Evolutionary conservation across 106 monocot species (phyloP), one percentile per base, ranked within the genome.

Genomic region (Apostasia shenzhenica): DNA sequence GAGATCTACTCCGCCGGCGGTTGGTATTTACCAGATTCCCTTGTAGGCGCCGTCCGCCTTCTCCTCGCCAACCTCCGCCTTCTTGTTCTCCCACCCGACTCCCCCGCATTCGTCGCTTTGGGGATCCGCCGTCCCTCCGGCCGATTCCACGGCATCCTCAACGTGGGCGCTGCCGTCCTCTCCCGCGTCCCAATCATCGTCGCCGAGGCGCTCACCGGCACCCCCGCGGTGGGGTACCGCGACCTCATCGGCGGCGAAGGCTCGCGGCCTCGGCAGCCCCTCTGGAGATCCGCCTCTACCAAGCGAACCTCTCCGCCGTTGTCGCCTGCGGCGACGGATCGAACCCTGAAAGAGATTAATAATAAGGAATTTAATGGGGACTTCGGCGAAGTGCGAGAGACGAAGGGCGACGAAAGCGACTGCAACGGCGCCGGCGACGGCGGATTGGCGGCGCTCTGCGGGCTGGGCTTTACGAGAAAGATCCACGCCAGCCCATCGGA

Each of bases 71-170:
- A 84, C 73, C 72, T 73, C 62, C 63, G 61, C 57, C 80, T 87
- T 56, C 76, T 76, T 48, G 10, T 46, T 4, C 68, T 59, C 58
- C 48, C 53, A 49, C 14, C 10, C 8, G 82, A 80, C 48, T 46
- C 48, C 68, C 84, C 86, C 40, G 49, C 74, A 49, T 84, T 86
- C 67, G 52, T 76, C 55, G 82, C 84, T 54, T 61, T 92, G 54
- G 80, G 86, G n/a, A 75, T 90, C 68, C 84, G 91, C 45, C 77
- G 91, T 40, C 76, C 85, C 46, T 92, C 91, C 9, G 91, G 91
- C 50, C 60, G 88, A 14, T 67, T 92, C 73, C 82, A 75, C 8
- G 91, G 91, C 64, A 61, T 88, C 14, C 82, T 92, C 61, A 92
- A 92, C 58, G 50, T 92, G 48, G 91, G 78, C 54, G 63, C 74